These are phyloP conservation scores for Fusarium liriodendri DNA, from an alignment of 2,329 filamentous ascomycete species.

Conservation along the genomic window DNA sequence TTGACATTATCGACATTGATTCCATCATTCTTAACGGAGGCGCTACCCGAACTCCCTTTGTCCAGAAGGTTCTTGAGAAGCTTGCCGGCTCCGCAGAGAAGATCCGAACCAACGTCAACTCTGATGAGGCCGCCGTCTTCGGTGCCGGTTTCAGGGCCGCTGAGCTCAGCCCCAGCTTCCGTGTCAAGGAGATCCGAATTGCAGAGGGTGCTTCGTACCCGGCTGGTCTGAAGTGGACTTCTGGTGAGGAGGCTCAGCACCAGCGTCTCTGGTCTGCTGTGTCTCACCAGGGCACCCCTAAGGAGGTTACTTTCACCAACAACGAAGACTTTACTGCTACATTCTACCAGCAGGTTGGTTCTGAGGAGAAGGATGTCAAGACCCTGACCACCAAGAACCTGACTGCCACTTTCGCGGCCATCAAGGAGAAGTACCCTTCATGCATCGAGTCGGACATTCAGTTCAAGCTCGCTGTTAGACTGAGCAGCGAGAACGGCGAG, in stretches of 20 bases:
- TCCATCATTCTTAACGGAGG: constrained; percentile 96
- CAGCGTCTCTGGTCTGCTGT: constrained; percentile 86
- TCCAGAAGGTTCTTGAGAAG: constrained; percentile 88
- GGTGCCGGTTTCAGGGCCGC: constrained; percentile 96
- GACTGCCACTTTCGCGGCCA: constrained; percentile 81
- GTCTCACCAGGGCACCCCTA: constrained; percentile 80
- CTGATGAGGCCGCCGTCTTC: constrained; percentile 95
- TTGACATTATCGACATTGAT: constrained; percentile 81
- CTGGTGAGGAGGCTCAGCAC: constrained; percentile 74
- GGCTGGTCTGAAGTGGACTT: constrained; percentile 79
- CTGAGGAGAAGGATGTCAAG: constrained; percentile 70
- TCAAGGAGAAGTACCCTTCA: constrained; percentile 79
- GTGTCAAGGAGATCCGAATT: constrained; percentile 94
- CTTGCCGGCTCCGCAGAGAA: constrained; percentile 79
- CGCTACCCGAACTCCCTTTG: constrained; percentile 89
- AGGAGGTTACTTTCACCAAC: constrained; percentile 87
- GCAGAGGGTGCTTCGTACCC: constrained; percentile 81
- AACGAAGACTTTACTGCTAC: constrained; percentile 82
- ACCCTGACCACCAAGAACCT: constrained; percentile 84
- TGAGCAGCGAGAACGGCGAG: constrained; percentile 79
- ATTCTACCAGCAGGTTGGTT: constrained; percentile 79
- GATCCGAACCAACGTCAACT: constrained; percentile 93
- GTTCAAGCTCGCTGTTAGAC: constrained; percentile 81
- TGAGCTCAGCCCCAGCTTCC: constrained; percentile 92
- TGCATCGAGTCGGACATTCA: constrained; percentile 82